Conservation (phyloP, 345 rosid species). For the Tarenaya hassleriana region DNA sequence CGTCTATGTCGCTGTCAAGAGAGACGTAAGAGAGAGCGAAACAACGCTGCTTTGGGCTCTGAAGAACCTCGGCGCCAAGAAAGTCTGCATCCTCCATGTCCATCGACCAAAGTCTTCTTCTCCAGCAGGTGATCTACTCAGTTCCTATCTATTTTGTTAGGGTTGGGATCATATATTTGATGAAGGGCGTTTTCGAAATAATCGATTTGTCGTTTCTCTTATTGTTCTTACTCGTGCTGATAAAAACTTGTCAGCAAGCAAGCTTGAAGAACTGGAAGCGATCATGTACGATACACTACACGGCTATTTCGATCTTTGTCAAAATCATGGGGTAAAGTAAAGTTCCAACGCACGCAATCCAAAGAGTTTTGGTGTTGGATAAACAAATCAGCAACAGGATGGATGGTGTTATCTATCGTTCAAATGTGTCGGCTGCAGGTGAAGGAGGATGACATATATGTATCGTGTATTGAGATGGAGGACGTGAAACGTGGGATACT, state of each 20-base stretch:
- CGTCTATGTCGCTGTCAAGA: conserved; percentile 58
- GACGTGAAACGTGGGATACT: conserved; percentile 58
- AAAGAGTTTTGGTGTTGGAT: background rate
- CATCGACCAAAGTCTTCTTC: conserved; percentile 39
- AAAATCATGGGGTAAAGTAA: conserved; percentile 30
- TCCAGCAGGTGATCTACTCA: conserved; percentile 29
- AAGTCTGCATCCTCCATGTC: conserved; percentile 46
- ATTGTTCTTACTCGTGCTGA: too few species aligned
- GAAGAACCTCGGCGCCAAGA: conserved; percentile 33
- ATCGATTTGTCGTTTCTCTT: too few species aligned
- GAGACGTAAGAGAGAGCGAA: conserved; percentile 39
- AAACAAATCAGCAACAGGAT: too few species aligned
- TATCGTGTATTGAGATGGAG: conserved; percentile 40
- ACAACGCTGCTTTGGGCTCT: conserved; percentile 50
- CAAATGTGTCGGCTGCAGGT: conserved; percentile 28
- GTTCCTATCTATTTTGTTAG: too few species aligned
- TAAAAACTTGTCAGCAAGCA: too few species aligned
- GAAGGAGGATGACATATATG: conserved; percentile 31
- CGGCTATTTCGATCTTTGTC: conserved; percentile 33
- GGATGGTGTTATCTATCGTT: too few species aligned
- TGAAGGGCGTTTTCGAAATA: too few species aligned
- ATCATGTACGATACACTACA: conserved; percentile 31
- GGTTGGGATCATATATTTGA: too few species aligned
- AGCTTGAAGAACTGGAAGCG: conserved; percentile 21
- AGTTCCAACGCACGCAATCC: too few species aligned